These are phyloP conservation scores for Candida andamanensis DNA, from an alignment of 805 yeast genomes.

Conservation along the genomic window DNA sequence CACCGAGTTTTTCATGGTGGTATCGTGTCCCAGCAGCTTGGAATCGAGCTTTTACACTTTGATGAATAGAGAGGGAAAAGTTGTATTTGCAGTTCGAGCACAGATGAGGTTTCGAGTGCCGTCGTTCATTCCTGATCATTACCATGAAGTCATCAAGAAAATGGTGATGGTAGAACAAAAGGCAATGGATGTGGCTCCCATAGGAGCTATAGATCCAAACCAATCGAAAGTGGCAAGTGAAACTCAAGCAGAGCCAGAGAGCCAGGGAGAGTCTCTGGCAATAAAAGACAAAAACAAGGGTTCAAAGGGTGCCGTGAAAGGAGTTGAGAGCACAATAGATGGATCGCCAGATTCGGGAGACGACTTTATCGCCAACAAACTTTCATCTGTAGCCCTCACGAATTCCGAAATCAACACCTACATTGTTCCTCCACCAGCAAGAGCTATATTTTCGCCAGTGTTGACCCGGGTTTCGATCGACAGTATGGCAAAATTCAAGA, in stretches of 20 bases:
- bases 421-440: constrained; percentile 30
- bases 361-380: constrained; percentile 30
- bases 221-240: too few species aligned
- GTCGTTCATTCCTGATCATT: constrained; percentile 33
- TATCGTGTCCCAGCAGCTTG: constrained; percentile 44
- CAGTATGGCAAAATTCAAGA: constrained; percentile 38
- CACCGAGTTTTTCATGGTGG: constrained; percentile 49
- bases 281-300: constrained; percentile 13
- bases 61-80: constrained; percentile 52
- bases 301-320: background rate
- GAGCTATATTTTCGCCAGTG: constrained; percentile 29
- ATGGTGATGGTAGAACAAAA: constrained; percentile 29
- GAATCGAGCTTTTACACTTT: constrained; percentile 54
- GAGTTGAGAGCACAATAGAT: background rate
- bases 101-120: constrained; percentile 53
- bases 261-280: too few species aligned
- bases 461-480: constrained; percentile 33
- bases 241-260: too few species aligned
- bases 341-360: constrained; percentile 6
- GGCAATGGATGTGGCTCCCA: constrained; percentile 28
- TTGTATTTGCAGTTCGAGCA: constrained; percentile 43
- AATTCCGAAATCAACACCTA: constrained; percentile 32
- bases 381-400: constrained; percentile 28
- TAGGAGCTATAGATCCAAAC: constrained; percentile 31
- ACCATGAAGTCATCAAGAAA: constrained; percentile 14